phyloP scores from a whole-genome alignment of 208 protist species.

The Willaertia magna region DNA sequence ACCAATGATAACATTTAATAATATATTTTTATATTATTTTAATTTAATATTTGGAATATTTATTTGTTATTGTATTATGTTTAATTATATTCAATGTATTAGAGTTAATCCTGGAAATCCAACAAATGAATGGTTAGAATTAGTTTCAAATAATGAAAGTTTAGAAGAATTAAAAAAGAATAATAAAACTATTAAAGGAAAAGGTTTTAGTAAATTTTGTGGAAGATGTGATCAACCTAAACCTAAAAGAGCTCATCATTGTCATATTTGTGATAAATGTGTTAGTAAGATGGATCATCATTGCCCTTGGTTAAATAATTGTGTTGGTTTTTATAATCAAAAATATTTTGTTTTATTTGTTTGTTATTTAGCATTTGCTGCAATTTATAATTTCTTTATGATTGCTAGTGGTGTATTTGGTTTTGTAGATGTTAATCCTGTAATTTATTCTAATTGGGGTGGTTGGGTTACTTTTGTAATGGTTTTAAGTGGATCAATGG shows the following conservation, averaged over 20 bases:
- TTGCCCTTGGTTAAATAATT: slow-evolving; percentile 74
- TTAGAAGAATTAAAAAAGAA: background rate
- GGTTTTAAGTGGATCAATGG: slow-evolving; percentile 30
- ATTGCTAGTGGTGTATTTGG: background rate
- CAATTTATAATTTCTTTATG: background rate
- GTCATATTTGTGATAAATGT: slow-evolving; percentile 52
- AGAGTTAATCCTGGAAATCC: background rate
- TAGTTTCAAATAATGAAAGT: background rate
- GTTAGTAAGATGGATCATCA: slow-evolving; percentile 70
- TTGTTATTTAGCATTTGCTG: slow-evolving; percentile 31
- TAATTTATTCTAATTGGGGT: background rate
- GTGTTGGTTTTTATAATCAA: slow-evolving; percentile 64
- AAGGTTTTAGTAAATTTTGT: slow-evolving; percentile 31
- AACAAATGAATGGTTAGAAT: slow-evolving; percentile 1
- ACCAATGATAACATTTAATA: background rate
- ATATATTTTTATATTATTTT: too few species aligned
- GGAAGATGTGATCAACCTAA: slow-evolving; percentile 48
- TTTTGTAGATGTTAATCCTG: background rate
- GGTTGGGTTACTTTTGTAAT: slow-evolving; percentile 9
- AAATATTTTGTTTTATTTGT: slow-evolving; percentile 62
- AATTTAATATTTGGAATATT: background rate
- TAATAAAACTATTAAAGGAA: background rate
- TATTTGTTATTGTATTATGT: background rate
- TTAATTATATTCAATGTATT: background rate
- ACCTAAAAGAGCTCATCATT: slow-evolving; percentile 61